A percentile compares a stretch with the other conserved stretches of the same genome.
Evolutionary conservation across 495 filamentous ascomycete species (phyloP).

Genomic region (Hapsidospora chrysogenum): DNA sequence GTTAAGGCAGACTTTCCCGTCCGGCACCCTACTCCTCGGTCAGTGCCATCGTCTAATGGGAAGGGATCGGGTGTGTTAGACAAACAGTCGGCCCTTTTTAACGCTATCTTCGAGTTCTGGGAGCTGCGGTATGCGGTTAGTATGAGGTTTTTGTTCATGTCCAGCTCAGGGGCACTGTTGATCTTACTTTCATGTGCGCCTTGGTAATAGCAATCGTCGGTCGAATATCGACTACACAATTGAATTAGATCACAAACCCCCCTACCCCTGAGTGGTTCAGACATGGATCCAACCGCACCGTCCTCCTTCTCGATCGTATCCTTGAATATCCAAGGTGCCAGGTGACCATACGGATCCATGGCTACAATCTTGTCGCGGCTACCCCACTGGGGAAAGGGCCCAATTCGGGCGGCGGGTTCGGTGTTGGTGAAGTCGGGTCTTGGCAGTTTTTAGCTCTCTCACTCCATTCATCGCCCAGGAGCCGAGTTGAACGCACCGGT

Average conservation of each 20-base stretch:
- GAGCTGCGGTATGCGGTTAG: slow-evolving; percentile 21
- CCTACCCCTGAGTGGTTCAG: no score
- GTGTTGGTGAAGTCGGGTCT: slow-evolving; percentile 86
- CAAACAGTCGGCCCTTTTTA: slow-evolving; percentile 49
- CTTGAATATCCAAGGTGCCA: slow-evolving; percentile 67
- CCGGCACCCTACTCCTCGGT: slow-evolving; percentile 35
- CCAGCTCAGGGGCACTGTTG: background rate
- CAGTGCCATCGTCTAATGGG: background rate
- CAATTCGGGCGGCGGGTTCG: slow-evolving; percentile 75
- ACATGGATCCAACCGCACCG: slow-evolving; percentile 11
- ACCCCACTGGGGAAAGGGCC: slow-evolving; percentile 76
- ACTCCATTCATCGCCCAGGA: no score
- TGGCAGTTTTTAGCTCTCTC: background rate
- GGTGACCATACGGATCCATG: slow-evolving; percentile 89
- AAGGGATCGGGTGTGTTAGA: background rate
- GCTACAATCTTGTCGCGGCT: slow-evolving; percentile 92
- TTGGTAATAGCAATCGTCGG: slow-evolving; percentile 89
- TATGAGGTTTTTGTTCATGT: slow-evolving; percentile 8
- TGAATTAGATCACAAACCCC: background rate
- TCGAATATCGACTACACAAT: slow-evolving; percentile 55
- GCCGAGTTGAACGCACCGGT: slow-evolving; percentile 41
- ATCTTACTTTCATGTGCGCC: slow-evolving; percentile 71
- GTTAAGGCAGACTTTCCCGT: slow-evolving; percentile 85
- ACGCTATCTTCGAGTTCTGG: slow-evolving; percentile 87
- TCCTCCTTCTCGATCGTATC: slow-evolving; percentile 50